A percentile compares a stretch with the other conserved stretches of the same genome.
These are phyloP conservation scores for Penicillium crustosum DNA, from an alignment of 2,329 filamentous ascomycete genomes.

Conservation along the genomic window DNA sequence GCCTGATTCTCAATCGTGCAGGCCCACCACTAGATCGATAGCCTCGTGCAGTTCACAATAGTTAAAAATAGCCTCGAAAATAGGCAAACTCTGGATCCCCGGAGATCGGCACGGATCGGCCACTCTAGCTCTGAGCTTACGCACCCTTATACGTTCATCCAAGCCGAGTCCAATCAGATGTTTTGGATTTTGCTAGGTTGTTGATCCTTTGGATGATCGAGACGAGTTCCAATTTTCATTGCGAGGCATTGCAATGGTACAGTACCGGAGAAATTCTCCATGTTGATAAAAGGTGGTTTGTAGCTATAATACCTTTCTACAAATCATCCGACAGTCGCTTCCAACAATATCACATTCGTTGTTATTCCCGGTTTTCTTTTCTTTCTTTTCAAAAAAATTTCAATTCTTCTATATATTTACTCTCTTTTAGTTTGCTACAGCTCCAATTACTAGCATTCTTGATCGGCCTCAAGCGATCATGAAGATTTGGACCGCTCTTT, in stretches of 20 bases:
- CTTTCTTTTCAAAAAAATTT: no score
- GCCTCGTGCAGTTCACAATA: no score
- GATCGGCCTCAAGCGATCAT: not conserved
- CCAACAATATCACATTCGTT: not conserved
- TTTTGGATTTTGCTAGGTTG: not conserved
- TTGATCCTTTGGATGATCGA: not conserved
- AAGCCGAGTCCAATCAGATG: not conserved
- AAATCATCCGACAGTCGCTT: not conserved
- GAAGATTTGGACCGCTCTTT: not conserved
- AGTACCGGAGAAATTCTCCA: not conserved
- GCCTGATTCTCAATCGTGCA: not conserved
- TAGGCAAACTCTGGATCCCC: not conserved
- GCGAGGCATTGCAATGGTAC: not conserved
- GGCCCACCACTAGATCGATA: not conserved
- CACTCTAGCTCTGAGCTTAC: not conserved
- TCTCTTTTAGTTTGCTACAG: not conserved
- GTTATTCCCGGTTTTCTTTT: not conserved
- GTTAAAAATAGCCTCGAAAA: not conserved
- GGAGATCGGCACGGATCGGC: not conserved
- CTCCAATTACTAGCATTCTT: not conserved
- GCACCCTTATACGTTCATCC: not conserved
- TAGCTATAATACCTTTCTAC: not conserved
- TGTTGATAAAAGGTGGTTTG: not conserved
- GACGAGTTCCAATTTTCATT: not conserved
- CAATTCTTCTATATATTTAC: not conserved